Evolutionary conservation across 345 rosid genomes (phyloP).

Genomic region (Hevea brasiliensis): DNA sequence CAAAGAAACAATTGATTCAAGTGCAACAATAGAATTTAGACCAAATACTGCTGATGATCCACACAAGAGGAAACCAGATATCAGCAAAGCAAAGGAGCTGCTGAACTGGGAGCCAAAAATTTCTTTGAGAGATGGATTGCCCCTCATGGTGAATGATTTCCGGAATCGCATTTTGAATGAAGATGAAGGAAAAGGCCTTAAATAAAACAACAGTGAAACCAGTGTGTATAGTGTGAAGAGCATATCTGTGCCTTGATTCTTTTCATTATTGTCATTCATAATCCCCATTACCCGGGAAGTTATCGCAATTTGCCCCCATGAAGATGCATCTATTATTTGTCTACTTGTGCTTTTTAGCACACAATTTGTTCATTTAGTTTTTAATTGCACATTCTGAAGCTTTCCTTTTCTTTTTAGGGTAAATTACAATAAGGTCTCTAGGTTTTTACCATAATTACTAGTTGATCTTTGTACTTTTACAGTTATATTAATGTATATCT

Average conservation of each 20-base stretch:
- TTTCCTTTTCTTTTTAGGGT: background rate
- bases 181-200: slow-evolving; percentile 70
- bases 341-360: slow-evolving; percentile 5
- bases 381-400: no score
- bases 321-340: background rate
- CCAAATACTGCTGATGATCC: slow-evolving; percentile 98
- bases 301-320: slow-evolving; percentile 22
- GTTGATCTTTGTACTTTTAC: no score
- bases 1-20: slow-evolving; percentile 88
- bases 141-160: slow-evolving; percentile 92
- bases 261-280: slow-evolving; percentile 18
- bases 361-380: background rate
- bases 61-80: slow-evolving; percentile 93
- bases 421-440: no score
- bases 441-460: no score
- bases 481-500: no score
- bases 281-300: slow-evolving; percentile 15
- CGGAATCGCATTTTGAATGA: slow-evolving; percentile 80
- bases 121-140: slow-evolving; percentile 76
- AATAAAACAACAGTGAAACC: slow-evolving; percentile 10
- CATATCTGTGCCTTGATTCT: slow-evolving; percentile 28
- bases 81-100: slow-evolving; percentile 81
- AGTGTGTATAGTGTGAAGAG: slow-evolving; percentile 46
- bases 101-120: slow-evolving; percentile 95
- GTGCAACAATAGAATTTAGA: slow-evolving; percentile 83